Base-by-base conservation (phyloP, 179 eudicot species). In the Drosera spatulata region DNA sequence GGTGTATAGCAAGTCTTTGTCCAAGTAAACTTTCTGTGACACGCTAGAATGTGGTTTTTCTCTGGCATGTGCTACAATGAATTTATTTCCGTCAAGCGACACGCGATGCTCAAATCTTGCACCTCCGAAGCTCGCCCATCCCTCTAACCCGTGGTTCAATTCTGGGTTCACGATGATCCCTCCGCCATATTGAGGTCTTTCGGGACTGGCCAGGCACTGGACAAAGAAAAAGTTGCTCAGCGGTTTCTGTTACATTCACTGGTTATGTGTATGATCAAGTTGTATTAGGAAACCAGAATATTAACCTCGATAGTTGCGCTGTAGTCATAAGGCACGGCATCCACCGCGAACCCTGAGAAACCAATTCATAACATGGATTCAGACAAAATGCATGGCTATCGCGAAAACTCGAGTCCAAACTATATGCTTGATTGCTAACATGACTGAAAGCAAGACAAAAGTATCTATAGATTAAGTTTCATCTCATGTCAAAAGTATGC, bases 121-220 rank as follows among this genome's bases (percentile, higher is more conserved):
- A 39, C 61, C 67, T 44, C 86, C 94, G 53, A 71, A 76, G n/a
- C 52, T 49, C 37, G 69, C 66, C 88, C 89, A 86, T 4, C 87
- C 94, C 3, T 68, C 75, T 56, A 75, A 53, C 2, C 85, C 87
- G 7, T 79, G 64, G 41, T 77, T 69, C 9, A 86, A 44, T 65
- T 86, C 84, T 14, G 95, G 85, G 50, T 86, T 86, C 10, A 63
- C 55, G 0, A 76, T 69, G 11, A 83, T 75, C 41, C 93, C 93
- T 59, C 88, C 93, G 39, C 61, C 68, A 13, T 85, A 85, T 50
- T 83, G 93, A 44, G 93, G 76, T 51, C 64, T 66, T 4, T 33
- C 52, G 38, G 93, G 93, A 3, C 56, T 75, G 22, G 39, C 71
- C 77, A 78, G 55, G 61, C 93, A 85, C 93, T 83, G 60, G 2